These are phyloP conservation scores for Auricularia sp. DNA, from an alignment of 768 basidiomycete species.

Conservation along the genomic window DNA sequence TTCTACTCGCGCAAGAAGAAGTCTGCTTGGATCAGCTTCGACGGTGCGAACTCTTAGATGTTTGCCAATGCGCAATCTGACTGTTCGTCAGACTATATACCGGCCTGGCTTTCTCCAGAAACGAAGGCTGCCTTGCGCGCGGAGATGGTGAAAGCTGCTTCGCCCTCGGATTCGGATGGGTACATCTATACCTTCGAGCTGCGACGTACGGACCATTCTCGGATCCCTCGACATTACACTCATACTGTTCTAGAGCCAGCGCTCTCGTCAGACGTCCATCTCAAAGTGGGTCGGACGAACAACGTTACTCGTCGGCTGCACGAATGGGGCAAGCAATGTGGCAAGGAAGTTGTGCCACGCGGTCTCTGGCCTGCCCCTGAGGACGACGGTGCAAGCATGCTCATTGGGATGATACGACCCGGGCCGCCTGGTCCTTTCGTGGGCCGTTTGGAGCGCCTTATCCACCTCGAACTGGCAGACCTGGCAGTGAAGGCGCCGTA, in stretches of 20 bases:
- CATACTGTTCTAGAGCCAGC: constrained; percentile 23
- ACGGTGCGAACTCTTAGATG: constrained; percentile 29
- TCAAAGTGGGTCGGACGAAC: constrained; percentile 73
- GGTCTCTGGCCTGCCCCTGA: constrained; percentile 59
- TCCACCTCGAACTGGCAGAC: constrained; percentile 75
- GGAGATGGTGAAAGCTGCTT: constrained; percentile 43
- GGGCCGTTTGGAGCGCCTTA: constrained; percentile 66
- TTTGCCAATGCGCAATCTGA: not conserved
- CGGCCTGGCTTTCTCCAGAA: constrained; percentile 47
- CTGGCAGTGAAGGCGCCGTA: constrained; percentile 49
- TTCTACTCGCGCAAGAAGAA: constrained; percentile 45
- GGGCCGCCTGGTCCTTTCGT: constrained; percentile 57
- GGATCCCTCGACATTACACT: constrained; percentile 9
- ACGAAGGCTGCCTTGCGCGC: constrained; percentile 48
- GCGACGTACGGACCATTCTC: constrained; percentile 34
- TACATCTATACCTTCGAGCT: constrained; percentile 82
- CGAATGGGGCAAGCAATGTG: constrained; percentile 76
- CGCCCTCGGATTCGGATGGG: constrained; percentile 55
- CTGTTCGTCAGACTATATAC: constrained; percentile 46
- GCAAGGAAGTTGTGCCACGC: constrained; percentile 60
- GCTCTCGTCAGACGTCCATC: constrained; percentile 33
- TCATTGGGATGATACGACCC: constrained; percentile 55
- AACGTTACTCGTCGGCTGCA: constrained; percentile 65
- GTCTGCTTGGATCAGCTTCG: constrained; percentile 45
- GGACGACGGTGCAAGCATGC: constrained; percentile 33